These are phyloP conservation scores for Pichia insulana DNA, from an alignment of 805 yeast genomes.

Conservation along the genomic window DNA sequence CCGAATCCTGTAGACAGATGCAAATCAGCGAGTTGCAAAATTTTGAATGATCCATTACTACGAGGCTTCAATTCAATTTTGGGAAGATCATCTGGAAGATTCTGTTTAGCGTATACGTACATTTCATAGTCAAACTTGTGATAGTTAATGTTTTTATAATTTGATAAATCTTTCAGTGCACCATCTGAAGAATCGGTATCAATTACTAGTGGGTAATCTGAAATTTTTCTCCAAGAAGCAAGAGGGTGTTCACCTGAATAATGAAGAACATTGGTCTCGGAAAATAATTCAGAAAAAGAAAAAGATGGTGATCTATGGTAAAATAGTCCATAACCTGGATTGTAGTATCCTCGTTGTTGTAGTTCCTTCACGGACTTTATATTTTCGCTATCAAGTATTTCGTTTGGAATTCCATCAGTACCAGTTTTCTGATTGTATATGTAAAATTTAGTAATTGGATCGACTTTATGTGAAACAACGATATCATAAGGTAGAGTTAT, in stretches of 20 bases:
- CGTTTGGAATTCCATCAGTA: neutral
- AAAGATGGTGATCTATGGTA: constrained; percentile 26
- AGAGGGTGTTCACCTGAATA: constrained; percentile 63
- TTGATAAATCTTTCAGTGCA: neutral
- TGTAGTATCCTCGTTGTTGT: constrained; percentile 8
- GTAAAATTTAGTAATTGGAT: constrained; percentile 1
- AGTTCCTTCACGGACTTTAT: neutral
- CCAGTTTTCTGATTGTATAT: constrained; percentile 2
- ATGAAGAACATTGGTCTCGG: constrained; percentile 35
- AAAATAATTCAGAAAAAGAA: constrained; percentile 30
- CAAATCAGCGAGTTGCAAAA: constrained; percentile 83
- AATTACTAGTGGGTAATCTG: constrained; percentile 9
- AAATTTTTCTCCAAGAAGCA: constrained; percentile 44
- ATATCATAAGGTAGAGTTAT: constrained; percentile 1
- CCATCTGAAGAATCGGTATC: constrained; percentile 3
- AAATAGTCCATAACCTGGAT: constrained; percentile 45
- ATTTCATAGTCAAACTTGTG: constrained; percentile 13
- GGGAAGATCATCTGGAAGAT: constrained; percentile 18
- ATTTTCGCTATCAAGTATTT: neutral
- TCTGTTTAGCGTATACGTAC: constrained; percentile 9
- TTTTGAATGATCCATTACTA: constrained; percentile 57
- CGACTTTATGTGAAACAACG: neutral
- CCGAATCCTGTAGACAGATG: constrained; percentile 87
- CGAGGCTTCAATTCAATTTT: constrained; percentile 25
- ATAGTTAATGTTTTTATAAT: constrained; percentile 3